These are phyloP conservation scores for Protomyces pachydermus DNA, from an alignment of 1,139 yeast genomes.

Conservation along the genomic window DNA sequence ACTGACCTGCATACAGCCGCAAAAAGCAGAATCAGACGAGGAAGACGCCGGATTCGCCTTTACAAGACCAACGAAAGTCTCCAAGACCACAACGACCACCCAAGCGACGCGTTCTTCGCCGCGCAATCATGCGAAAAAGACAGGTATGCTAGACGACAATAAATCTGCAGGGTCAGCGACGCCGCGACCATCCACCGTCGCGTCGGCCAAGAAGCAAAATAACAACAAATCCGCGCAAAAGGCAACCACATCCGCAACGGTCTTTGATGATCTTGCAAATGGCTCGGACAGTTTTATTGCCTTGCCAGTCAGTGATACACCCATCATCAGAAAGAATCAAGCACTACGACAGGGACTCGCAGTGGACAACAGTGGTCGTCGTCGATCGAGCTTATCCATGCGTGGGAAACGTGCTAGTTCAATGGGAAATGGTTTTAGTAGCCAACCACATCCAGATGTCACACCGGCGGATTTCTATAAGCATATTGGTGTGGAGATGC, in stretches of 20 bases:
- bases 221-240: background rate
- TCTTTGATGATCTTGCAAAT: background rate
- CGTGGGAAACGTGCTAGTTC: slow-evolving; percentile 73
- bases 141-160: background rate
- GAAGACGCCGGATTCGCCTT: slow-evolving; percentile 27
- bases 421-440: slow-evolving; percentile 65
- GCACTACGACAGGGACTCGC: slow-evolving; percentile 37
- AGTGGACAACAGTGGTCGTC: slow-evolving; percentile 33
- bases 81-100: background rate
- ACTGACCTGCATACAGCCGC: too few relatives aligned
- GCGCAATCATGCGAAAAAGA: slow-evolving; percentile 3
- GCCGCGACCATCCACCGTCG: background rate
- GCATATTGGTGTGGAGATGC: slow-evolving; percentile 55
- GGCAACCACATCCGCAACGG: background rate
- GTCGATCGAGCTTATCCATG: slow-evolving; percentile 39
- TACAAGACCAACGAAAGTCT: slow-evolving; percentile 23
- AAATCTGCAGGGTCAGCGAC: slow-evolving; percentile 1
- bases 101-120: slow-evolving; percentile 23
- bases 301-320: slow-evolving; percentile 45
- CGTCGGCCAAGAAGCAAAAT: background rate
- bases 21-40: slow-evolving; percentile 10
- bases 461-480: slow-evolving; percentile 56
- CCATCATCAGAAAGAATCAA: slow-evolving; percentile 43
- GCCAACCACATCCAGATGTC: slow-evolving; percentile 63
- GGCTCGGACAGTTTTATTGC: slow-evolving; percentile 34